Conservation (phyloP, 2,329 filamentous ascomycete species). For the Aschersonia sp. region DNA sequence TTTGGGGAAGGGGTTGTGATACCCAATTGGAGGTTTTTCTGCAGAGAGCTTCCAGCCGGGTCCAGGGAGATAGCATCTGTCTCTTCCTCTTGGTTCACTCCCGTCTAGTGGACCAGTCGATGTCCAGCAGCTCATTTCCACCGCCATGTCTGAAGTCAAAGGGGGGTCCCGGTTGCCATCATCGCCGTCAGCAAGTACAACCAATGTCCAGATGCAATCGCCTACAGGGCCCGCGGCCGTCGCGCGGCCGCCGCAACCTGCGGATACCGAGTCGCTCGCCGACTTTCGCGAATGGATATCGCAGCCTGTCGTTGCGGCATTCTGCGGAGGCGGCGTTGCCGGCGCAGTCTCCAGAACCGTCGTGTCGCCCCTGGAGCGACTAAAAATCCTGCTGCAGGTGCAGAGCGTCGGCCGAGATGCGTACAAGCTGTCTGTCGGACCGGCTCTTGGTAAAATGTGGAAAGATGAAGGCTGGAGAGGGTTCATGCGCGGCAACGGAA, state of each 20-base stretch:
- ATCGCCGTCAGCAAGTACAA: constrained; percentile 1
- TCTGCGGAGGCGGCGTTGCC: constrained; percentile 84
- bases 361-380: constrained; percentile 84
- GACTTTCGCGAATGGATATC: constrained; percentile 43
- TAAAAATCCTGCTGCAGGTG: constrained; percentile 96
- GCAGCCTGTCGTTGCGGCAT: constrained; percentile 78
- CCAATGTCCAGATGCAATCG: constrained; percentile 9
- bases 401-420: constrained; percentile 83
- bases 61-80: not conserved
- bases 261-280: constrained; percentile 11
- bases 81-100: too few relatives aligned
- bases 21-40: constrained; percentile 7
- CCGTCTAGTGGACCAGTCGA: too few relatives aligned
- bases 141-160: constrained; percentile 17
- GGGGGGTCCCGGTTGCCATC: constrained; percentile 5
- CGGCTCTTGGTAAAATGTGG: constrained; percentile 91
- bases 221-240: constrained; percentile 11
- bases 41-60: not conserved
- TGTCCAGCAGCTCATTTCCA: constrained; percentile 2
- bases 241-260: constrained; percentile 8
- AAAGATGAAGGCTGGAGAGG: constrained; percentile 91
- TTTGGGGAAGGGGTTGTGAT: constrained; percentile 6
- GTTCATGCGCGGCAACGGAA: constrained; percentile 96
- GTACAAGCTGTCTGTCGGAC: constrained; percentile 82
- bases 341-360: constrained; percentile 96